Percentiles rank a stretch among this genome's conserved stretches.
Evolutionary conservation across 345 rosid genomes (phyloP).

Genomic region (Eucalyptus coolabah): DNA sequence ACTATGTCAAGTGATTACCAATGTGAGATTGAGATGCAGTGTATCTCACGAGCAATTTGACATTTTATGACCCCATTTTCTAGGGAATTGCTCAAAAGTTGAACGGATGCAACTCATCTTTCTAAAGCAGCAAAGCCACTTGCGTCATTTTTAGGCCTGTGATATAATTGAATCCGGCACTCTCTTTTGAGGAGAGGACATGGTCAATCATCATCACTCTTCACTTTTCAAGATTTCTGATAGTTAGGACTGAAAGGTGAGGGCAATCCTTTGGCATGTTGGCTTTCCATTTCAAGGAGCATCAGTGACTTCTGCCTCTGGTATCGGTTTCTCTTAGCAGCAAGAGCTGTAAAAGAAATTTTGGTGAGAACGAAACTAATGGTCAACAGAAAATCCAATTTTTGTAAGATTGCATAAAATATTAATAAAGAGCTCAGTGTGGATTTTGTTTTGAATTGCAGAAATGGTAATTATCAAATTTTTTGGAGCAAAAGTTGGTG

Average conservation of each 20-base stretch:
- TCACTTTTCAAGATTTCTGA: background rate
- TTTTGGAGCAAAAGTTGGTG: background rate
- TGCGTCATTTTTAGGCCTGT: background rate
- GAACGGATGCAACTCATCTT: background rate
- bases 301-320: slow-evolving; percentile 38
- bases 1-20: background rate
- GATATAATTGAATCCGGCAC: background rate
- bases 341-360: slow-evolving; percentile 14
- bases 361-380: background rate
- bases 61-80: background rate
- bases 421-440: background rate
- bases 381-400: background rate
- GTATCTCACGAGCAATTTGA: background rate
- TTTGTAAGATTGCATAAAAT: background rate
- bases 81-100: background rate
- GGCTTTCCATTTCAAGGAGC: slow-evolving; percentile 36
- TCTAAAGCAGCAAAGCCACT: background rate
- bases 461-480: background rate
- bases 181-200: background rate
- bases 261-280: slow-evolving; percentile 29
- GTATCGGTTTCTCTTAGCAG: slow-evolving; percentile 32
- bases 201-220: background rate
- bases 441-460: background rate
- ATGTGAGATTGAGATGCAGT: background rate
- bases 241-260: slow-evolving; percentile 7